Evolutionary conservation across 148 eudicot genomes (phyloP).

Genomic region (Fallopia convolvulus): DNA sequence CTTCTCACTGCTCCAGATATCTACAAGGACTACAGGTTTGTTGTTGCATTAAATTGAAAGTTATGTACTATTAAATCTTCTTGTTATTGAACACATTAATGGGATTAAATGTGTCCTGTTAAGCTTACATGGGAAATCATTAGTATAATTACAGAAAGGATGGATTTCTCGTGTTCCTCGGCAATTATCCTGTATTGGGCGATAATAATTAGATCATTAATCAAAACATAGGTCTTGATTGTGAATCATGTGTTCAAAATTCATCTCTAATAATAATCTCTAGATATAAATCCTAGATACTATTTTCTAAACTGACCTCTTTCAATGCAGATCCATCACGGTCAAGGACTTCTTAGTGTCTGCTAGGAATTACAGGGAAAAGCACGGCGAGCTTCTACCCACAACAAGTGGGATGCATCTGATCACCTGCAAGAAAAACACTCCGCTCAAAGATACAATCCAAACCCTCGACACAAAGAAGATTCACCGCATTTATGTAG

Average conservation of each 20-base stretch:
- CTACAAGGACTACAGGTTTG: constrained; percentile 81
- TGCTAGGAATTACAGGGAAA: constrained; percentile 57
- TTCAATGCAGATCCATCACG: constrained; percentile 67
- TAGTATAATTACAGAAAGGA: not conserved
- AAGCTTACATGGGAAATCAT: not conserved
- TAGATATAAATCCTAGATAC: not conserved
- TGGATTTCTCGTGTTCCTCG: not conserved
- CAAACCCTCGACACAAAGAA: constrained; percentile 60
- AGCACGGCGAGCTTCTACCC: constrained; percentile 37
- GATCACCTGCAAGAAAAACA: constrained; percentile 56
- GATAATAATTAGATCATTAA: not conserved
- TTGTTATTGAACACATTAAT: not conserved
- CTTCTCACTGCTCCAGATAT: constrained; percentile 80
- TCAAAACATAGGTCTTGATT: not conserved
- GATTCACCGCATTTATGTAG: constrained; percentile 81
- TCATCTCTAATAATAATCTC: not conserved
- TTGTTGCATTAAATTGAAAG: not conserved
- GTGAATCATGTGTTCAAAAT: not conserved
- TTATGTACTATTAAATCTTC: not conserved
- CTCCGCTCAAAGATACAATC: constrained; percentile 65
- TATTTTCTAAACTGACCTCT: not conserved
- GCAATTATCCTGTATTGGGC: not conserved
- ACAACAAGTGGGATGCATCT: constrained; percentile 34
- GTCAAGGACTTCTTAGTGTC: constrained; percentile 80
- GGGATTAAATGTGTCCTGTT: not conserved